These are phyloP conservation scores for Backusella parvicylindrica DNA, from an alignment of 192 early-diverging fungal species.

Conservation along the genomic window DNA sequence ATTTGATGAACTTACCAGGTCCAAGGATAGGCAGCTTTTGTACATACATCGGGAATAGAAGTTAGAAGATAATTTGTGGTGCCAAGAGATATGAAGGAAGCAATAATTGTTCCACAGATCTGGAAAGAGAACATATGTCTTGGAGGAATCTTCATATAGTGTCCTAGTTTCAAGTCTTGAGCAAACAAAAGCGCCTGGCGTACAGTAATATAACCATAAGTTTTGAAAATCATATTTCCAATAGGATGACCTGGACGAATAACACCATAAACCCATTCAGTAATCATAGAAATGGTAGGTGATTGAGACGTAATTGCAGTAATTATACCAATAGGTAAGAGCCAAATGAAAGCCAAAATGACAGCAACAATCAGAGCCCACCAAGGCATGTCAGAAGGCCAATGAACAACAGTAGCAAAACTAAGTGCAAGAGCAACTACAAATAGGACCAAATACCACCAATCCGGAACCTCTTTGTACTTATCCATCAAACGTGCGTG, in stretches of 20 bases:
- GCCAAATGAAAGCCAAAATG: slow-evolving; percentile 45
- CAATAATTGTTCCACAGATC: slow-evolving; percentile 70
- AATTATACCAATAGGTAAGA: slow-evolving; percentile 62
- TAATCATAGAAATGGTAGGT: slow-evolving; percentile 57
- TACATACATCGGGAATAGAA: slow-evolving; percentile 55
- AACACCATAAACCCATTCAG: slow-evolving; percentile 64
- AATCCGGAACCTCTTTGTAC: slow-evolving; percentile 76
- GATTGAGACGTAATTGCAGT: slow-evolving; percentile 57
- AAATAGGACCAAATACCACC: slow-evolving; percentile 71
- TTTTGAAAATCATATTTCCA: slow-evolving; percentile 70
- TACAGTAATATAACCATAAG: slow-evolving; percentile 54
- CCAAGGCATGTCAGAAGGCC: slow-evolving; percentile 56
- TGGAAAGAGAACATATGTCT: slow-evolving; percentile 77
- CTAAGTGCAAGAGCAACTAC: slow-evolving; percentile 47
- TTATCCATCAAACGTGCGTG: slow-evolving; percentile 70
- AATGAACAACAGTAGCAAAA: slow-evolving; percentile 45
- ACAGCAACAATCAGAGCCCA: slow-evolving; percentile 52
- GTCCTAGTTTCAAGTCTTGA: slow-evolving; percentile 70
- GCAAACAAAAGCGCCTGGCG: slow-evolving; percentile 59
- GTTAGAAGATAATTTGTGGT: slow-evolving; percentile 66
- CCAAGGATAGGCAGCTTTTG: slow-evolving; percentile 58
- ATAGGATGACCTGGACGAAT: slow-evolving; percentile 59
- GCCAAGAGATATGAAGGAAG: slow-evolving; percentile 64
- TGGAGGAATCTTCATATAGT: slow-evolving; percentile 83
- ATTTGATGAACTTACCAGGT: too few species aligned